Evolutionary conservation across 2,329 filamentous ascomycete species (phyloP), one percentile per base, ranked within the genome.

Genomic region (Chaetomium sp.): DNA sequence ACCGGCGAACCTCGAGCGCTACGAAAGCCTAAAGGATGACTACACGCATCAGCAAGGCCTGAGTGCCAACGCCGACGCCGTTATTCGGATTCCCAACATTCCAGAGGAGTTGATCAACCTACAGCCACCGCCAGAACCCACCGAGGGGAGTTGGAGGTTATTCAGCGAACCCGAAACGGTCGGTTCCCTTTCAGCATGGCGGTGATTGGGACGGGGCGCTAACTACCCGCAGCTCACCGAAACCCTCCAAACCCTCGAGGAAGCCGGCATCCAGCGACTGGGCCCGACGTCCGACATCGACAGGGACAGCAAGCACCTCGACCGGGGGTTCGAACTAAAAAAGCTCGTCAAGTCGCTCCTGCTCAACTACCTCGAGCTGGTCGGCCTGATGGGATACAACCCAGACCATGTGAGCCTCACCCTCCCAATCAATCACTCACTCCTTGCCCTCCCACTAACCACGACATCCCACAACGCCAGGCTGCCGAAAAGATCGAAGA

Each of bases 301-400:
- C 65, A 80, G 79, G 31, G 82, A 85, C 65, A 79, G 78, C 65
- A 84, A 83, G 65, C 83, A 88, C 74, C 81, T 84, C 65, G 85
- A 90, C 73, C 85, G 86, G 53, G 86, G 86, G 2, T 82, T 88
- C 68, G 83, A 91, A 74, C 86, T 95, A 2, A 90, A 92, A 71
- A 85, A 88, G 58, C 84, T 97, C 33, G 87, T 91, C 67, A 96
- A 96, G 74, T 94, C 91, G 3, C 81, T 97, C 1, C 82, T 98
- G 0, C 82, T 98, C 53, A 96, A 94, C 74, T 98, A 96, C 74
- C 83, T 98, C 53, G 92, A 96, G 73, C 85, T 98, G 5, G 81
- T 90, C 0, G 92, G 92, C 27, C 80, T 90, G 16, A 80, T 96
- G 64, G 83, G 85, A 10, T 78, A 85, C n/a, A 83, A 89, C 54